Percentiles rank a stretch among this genome's conserved stretches.
phyloP scores from a whole-genome alignment of 1,139 yeast genomes.

The Pichia sp. region DNA sequence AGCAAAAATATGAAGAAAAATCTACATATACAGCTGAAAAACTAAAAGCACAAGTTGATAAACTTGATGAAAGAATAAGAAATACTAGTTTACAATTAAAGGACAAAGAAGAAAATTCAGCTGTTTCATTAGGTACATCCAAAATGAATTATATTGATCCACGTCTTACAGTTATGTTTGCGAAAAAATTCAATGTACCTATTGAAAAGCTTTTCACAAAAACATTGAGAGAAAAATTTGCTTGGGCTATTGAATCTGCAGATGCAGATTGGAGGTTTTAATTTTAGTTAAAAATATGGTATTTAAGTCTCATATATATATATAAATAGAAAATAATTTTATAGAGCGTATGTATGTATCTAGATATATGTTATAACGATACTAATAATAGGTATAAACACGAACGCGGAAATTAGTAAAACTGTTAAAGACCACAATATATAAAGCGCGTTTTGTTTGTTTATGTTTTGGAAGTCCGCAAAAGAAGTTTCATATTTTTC shows the following conservation, averaged over 20 bases:
- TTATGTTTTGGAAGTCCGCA: too few species aligned
- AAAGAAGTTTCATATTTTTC: too few species aligned
- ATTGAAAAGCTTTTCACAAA: conserved; percentile 88
- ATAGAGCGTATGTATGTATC: too few species aligned
- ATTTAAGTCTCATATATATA: too few species aligned
- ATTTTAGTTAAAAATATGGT: too few species aligned
- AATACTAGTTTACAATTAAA: conserved; percentile 69
- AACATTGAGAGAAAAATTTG: conserved; percentile 84
- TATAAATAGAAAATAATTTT: too few species aligned
- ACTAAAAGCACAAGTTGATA: conserved; percentile 64
- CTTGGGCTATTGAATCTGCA: conserved; percentile 91
- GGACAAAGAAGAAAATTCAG: conserved; percentile 91
- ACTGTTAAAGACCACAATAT: too few species aligned
- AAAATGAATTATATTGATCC: conserved; percentile 96
- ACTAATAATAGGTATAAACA: too few species aligned
- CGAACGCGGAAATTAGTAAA: too few species aligned
- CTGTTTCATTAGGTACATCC: conserved; percentile 88
- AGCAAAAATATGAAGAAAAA: conserved; percentile 56
- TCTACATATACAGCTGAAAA: conserved; percentile 60
- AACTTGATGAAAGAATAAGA: conserved; percentile 62
- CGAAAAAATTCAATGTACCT: conserved; percentile 82
- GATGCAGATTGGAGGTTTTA: conserved; percentile 84
- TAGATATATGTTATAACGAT: too few species aligned
- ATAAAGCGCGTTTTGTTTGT: too few species aligned
- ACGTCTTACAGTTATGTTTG: conserved; percentile 80